Evolutionary conservation across 169 alveolate genomes (phyloP).

Genomic region (Plasmodium cynomolgi): DNA sequence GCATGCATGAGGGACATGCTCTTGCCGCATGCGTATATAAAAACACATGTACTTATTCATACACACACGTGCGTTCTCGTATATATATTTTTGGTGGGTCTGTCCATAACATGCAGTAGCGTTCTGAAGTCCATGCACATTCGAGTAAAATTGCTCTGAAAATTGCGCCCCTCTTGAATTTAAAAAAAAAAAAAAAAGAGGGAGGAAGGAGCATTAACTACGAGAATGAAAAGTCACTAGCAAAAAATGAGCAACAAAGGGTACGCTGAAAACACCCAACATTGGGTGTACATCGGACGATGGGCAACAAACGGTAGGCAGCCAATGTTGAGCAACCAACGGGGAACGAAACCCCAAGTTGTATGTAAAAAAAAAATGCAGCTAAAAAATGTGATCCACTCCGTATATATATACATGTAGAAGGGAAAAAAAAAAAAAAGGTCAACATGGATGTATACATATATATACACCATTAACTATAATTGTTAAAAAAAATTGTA

Average conservation of each 20-base stretch:
- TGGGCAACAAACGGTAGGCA: neutral
- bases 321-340: neutral
- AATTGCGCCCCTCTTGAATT: neutral
- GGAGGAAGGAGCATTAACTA: neutral
- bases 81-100: neutral
- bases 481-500: neutral
- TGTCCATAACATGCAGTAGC: neutral
- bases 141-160: neutral
- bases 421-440: neutral
- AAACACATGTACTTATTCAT: neutral
- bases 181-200: neutral
- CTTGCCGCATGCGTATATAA: neutral
- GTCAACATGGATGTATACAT: neutral
- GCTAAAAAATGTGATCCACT: neutral
- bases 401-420: neutral
- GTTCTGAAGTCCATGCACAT: neutral
- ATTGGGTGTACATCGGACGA: neutral
- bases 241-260: neutral
- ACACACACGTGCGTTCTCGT: neutral
- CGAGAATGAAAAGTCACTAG: neutral
- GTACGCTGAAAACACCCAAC: neutral
- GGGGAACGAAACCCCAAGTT: neutral
- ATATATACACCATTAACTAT: neutral
- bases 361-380: neutral
- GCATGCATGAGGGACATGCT: neutral